Base-by-base conservation (phyloP, 257 asterid species). In the Eustoma russellianum region DNA sequence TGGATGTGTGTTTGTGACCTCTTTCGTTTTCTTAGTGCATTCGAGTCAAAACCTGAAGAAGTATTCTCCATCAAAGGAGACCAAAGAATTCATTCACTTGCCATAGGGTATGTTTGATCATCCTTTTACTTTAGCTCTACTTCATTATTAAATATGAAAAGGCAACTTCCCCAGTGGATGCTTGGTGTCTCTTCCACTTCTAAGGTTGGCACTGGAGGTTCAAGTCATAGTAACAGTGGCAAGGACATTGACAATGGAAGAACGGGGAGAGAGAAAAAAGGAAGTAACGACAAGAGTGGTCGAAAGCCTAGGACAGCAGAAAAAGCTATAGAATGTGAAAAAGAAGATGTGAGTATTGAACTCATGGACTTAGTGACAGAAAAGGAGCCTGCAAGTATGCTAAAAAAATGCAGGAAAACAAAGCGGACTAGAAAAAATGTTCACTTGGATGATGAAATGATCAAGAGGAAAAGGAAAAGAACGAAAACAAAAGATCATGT, bases 101-200 rank as follows among this genome's bases (percentile, higher is more conserved):
- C 43, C 5, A 2, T 11, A 11, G 43, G 43, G 43, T 11, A 38
- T 38, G 10, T 38, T 38, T 11, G 9, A 7, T 38, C 43, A 8
- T 38, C 12, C 12, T 38, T 38, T 38, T 38, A 11, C n/a, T 38
- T 38, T 38, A 38, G 9, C 5, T 11, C 12, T 38, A 9, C 43
- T 38, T 11, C 43, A 38, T 38, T 38, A 10, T 5, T 38, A 10
- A 48, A 33, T 57, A 28, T 11, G 14, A 60, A 47, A 30, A 66
- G 73, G 51, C 62, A 58, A 17, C 58, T 67, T n/a, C 73, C 73
- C 0, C 48, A 40, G 2, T 67, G 73, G 73, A 67, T 67, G 73
- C 51, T 35, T 17, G 53, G 61, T 1, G 53, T 61, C 46, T 10
- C 33, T 47, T 13, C 47, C 45, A 33, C 15, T 9, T 17, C 28